Base-by-base conservation (phyloP, 768 basidiomycete species). In the Pholiota microspora region DNA sequence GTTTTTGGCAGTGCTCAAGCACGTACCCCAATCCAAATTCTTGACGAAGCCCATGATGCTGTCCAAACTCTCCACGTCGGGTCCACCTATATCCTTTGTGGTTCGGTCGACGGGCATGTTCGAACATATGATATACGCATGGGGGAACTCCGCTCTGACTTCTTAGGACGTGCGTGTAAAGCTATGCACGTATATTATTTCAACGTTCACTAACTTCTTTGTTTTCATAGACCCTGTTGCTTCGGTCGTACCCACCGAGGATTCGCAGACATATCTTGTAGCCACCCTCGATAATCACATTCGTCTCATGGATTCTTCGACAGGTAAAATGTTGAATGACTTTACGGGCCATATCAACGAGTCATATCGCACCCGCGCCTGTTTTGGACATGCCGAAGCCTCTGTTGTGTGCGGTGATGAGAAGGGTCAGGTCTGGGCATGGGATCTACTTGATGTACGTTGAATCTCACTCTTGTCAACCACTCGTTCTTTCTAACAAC, bases 51-150 rank as follows among this genome's bases (percentile, higher is more conserved):
- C 2, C 83, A 84, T 24, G 94, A 98, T 62, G 84, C 90, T 0
- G 83, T 98, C 34, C 94, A 94, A 62, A 80, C 87, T 15, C 72
- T 98, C 27, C 77, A 86, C 59, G 78, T 94, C 36, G 83, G 79
- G 10, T 66, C 80, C 21, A 81, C 84, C 21, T 82, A 79, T 49
- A 81, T 98, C 61, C 74, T 86, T 35, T 77, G 92, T 2, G 94
- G 93, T 7, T 93, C 92, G 2, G 88, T 97, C 4, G 97, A 99
- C 58, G 96, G 97, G 2, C 80, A 88, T 66, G 85, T 96, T 40
- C 84, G 97, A 16, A 92, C 92, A 7, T 98, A 98, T 70, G 97
- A 99, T 70, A 77, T 99, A 28, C 88, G 97, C 49, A 93, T 89
- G 75, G 97, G 97, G 21, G 85, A 96, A 67, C 73, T 98, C 25